Conservation (phyloP, 2,329 filamentous ascomycete genomes). For the Aspergillus proliferans region DNA sequence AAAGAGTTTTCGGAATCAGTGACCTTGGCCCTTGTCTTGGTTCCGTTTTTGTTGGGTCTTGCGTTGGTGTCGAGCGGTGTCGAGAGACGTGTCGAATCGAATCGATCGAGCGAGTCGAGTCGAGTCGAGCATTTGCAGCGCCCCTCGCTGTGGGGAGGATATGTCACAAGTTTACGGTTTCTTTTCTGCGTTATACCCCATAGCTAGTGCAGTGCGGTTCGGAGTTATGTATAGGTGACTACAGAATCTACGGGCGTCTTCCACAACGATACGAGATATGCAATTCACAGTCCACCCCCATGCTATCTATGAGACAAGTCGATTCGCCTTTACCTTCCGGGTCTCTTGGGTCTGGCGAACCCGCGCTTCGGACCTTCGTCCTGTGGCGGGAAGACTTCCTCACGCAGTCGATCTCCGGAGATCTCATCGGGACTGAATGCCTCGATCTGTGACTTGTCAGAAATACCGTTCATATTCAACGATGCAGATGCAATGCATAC, state of each 20-base stretch:
- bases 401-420: constrained; percentile 45
- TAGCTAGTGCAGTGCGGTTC: no score
- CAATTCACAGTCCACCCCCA: neutral
- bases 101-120: neutral
- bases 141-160: no score
- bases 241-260: neutral
- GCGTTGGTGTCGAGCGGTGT: neutral
- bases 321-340: constrained; percentile 42
- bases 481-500: constrained; percentile 24
- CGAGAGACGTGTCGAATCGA: neutral
- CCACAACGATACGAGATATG: neutral
- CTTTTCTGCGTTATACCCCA: neutral
- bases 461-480: constrained; percentile 3
- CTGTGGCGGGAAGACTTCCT: constrained; percentile 48
- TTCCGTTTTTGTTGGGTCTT: neutral
- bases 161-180: neutral
- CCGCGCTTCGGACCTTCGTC: constrained; percentile 45
- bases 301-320: neutral
- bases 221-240: neutral
- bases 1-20: constrained; percentile 50
- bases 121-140: no score
- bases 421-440: constrained; percentile 55
- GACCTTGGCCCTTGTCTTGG: constrained; percentile 12
- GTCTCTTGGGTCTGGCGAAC: constrained; percentile 60
- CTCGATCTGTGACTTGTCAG: constrained; percentile 44